phyloP scores from a whole-genome alignment of 2,329 filamentous ascomycete species.

The Curvularia lunata region DNA sequence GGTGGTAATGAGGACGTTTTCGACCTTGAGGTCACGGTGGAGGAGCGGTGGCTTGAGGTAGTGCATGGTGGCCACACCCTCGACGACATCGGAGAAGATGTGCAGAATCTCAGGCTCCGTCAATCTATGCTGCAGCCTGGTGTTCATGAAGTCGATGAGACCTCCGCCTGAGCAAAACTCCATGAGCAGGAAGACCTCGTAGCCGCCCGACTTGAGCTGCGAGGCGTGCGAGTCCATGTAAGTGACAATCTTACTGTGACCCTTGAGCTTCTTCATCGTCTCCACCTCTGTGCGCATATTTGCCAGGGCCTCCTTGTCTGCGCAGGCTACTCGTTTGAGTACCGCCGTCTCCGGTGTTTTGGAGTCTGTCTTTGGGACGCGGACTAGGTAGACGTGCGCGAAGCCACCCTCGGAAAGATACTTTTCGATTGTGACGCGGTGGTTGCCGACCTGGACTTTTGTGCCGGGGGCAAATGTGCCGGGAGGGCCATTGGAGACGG shows the following conservation, averaged over 20 bases:
- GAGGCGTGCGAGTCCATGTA: constrained; percentile 99
- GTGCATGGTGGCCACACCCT: constrained; percentile 98
- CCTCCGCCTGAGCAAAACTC: constrained; percentile 95
- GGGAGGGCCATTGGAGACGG: constrained; percentile 50
- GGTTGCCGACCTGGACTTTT: constrained; percentile 93
- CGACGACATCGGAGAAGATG: constrained; percentile 94
- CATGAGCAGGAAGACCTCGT: constrained; percentile 98
- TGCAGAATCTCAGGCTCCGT: constrained; percentile 97
- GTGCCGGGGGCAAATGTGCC: constrained; percentile 93
- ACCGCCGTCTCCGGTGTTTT: constrained; percentile 83
- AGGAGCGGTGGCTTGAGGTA: constrained; percentile 93
- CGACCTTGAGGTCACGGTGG: constrained; percentile 95
- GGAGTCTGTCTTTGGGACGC: constrained; percentile 73
- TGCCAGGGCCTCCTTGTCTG: constrained; percentile 91
- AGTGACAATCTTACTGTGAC: constrained; percentile 92
- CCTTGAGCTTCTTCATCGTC: constrained; percentile 99
- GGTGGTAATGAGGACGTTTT: constrained; percentile 90
- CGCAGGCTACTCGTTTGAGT: constrained; percentile 92
- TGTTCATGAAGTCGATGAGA: constrained; percentile 99
- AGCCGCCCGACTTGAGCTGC: constrained; percentile 88
- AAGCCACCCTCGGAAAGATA: constrained; percentile 98
- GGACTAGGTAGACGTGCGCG: constrained; percentile 96
- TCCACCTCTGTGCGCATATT: constrained; percentile 99
- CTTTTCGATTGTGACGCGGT: constrained; percentile 92
- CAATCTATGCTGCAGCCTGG: constrained; percentile 89